Conservation (phyloP, 805 yeast species). For the Brettanomyces nanus region DNA sequence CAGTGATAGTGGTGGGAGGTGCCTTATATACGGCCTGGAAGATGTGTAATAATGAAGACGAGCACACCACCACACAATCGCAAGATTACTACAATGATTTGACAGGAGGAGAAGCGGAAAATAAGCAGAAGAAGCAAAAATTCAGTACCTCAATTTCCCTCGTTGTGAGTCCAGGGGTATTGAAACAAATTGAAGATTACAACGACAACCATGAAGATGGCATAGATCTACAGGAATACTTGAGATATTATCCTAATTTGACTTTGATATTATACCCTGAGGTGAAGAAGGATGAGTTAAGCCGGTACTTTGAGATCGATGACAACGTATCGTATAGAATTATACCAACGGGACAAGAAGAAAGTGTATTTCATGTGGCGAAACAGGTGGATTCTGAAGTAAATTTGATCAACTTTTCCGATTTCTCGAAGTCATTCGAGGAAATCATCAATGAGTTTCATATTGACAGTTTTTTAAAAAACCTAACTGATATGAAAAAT, state of each 20-base stretch:
- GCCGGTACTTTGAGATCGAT: conserved; percentile 15
- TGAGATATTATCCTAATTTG: conserved; percentile 15
- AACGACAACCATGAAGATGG: conserved; percentile 6
- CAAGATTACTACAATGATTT: neutral
- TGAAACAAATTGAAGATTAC: conserved; percentile 7
- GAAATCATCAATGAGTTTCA: conserved; percentile 16
- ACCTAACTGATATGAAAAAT: conserved; percentile 14
- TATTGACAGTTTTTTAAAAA: conserved; percentile 18
- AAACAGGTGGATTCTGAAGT: conserved; percentile 34
- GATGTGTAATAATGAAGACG: neutral
- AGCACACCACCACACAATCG: neutral
- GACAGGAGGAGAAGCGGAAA: neutral
- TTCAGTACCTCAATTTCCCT: conserved; percentile 10
- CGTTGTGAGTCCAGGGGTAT: conserved; percentile 11
- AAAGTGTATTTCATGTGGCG: conserved; percentile 47
- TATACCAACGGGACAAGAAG: conserved; percentile 37
- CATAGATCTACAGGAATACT: conserved; percentile 4
- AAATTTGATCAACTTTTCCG: conserved; percentile 18
- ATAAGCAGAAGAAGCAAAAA: conserved; percentile 2
- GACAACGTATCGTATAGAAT: conserved; percentile 23
- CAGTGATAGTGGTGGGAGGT: neutral
- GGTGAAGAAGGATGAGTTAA: conserved; percentile 10
- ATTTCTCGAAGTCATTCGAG: conserved; percentile 8
- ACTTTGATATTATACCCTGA: conserved; percentile 23
- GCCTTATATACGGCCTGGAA: conserved; percentile 3